phyloP scores from a whole-genome alignment of 2,329 filamentous ascomycete genomes.

The Trichoderma polysporum region DNA sequence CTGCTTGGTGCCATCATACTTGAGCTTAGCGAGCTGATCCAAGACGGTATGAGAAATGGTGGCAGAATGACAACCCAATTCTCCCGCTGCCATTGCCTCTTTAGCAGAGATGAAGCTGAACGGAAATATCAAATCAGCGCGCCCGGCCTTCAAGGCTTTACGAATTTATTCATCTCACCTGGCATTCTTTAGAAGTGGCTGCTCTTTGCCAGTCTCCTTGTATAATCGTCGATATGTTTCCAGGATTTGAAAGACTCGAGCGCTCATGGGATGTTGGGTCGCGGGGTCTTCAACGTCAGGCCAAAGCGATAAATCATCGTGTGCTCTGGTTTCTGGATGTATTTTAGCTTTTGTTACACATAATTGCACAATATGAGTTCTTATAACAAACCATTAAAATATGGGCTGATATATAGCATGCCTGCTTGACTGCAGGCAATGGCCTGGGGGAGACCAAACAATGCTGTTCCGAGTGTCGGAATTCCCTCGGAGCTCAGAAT shows the following conservation, averaged over 20 bases:
- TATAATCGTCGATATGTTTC: slow-evolving; percentile 47
- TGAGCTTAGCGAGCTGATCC: slow-evolving; percentile 39
- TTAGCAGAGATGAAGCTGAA: slow-evolving; percentile 43
- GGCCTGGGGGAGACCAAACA: slow-evolving; percentile 49
- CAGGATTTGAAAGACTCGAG: slow-evolving; percentile 48
- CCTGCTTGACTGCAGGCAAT: slow-evolving; percentile 50
- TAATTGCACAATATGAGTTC: background rate
- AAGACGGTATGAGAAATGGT: slow-evolving; percentile 30
- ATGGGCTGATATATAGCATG: slow-evolving; percentile 50
- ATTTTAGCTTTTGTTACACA: background rate
- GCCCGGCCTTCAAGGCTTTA: background rate
- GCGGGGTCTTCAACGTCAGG: slow-evolving; percentile 48
- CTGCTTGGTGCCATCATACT: slow-evolving; percentile 38
- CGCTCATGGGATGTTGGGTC: slow-evolving; percentile 46
- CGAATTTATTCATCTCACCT: slow-evolving; percentile 28
- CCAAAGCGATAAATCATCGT: slow-evolving; percentile 45
- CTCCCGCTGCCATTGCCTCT: slow-evolving; percentile 47
- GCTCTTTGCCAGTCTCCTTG: slow-evolving; percentile 47
- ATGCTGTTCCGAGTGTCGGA: slow-evolving; percentile 46
- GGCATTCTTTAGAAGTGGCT: slow-evolving; percentile 49
- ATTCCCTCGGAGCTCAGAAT: slow-evolving; percentile 46
- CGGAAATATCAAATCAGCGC: background rate
- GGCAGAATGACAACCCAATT: slow-evolving; percentile 43
- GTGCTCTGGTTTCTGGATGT: slow-evolving; percentile 42
- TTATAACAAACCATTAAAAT: slow-evolving; percentile 43